Evolutionary conservation across 2,329 filamentous ascomycete genomes (phyloP).

Genomic region (Ceratocystis eucalypticola): DNA sequence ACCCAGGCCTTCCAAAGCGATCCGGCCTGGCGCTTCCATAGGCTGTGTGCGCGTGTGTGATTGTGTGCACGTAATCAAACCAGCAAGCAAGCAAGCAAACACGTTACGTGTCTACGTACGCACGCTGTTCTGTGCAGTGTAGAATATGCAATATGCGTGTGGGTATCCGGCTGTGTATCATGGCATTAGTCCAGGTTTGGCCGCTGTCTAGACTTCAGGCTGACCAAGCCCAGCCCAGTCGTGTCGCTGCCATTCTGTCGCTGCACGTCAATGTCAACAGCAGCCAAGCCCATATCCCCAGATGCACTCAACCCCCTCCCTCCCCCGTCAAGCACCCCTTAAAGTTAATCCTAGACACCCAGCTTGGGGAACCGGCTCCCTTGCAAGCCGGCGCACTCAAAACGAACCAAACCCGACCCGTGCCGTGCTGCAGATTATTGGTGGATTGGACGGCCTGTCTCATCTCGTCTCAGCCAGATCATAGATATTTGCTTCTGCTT

Average conservation of each 20-base stretch:
- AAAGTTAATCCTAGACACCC: neutral
- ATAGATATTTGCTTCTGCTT: neutral
- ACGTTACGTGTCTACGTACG: no score
- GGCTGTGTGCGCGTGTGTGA: neutral
- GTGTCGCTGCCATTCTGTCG: neutral
- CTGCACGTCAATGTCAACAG: neutral
- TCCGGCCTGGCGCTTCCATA: neutral
- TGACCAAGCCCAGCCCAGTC: neutral
- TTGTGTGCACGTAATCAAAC: neutral
- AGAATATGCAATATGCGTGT: no score
- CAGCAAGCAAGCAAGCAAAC: no score
- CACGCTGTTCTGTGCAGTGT: no score
- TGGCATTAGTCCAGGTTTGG: neutral
- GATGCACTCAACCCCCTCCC: neutral
- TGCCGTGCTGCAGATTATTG: neutral
- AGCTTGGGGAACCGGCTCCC: conserved; percentile 3
- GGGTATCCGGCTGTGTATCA: neutral
- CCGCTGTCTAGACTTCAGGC: neutral
- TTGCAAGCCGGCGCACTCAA: neutral
- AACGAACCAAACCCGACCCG: neutral
- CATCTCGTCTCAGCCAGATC: neutral
- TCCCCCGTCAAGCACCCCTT: neutral
- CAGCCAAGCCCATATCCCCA: neutral
- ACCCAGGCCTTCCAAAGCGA: neutral
- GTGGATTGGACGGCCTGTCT: neutral